A percentile compares a stretch with the other conserved stretches of the same genome.
These are phyloP conservation scores for Cladophialophora psammophila DNA, from an alignment of 2,329 filamentous ascomycete genomes.

Conservation along the genomic window DNA sequence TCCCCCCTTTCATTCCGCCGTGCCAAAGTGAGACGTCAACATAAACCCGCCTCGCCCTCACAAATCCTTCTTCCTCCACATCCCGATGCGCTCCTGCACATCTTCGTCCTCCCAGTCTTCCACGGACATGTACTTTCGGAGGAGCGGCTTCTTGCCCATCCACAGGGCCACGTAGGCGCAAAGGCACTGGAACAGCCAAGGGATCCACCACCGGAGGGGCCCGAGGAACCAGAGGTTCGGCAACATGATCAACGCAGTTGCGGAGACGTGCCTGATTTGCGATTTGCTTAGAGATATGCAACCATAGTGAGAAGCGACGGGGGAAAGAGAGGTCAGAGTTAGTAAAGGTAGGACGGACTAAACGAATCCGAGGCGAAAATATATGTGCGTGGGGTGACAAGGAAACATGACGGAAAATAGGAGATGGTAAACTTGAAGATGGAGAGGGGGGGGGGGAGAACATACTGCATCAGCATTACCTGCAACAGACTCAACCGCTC, in stretches of 20 bases:
- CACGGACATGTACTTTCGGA: constrained; percentile 26
- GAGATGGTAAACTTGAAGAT: too few relatives aligned
- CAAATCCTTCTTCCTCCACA: constrained; percentile 10
- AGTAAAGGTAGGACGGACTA: too few relatives aligned
- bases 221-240: constrained; percentile 49
- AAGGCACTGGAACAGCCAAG: constrained; percentile 27
- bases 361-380: too few relatives aligned
- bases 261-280: constrained; percentile 26
- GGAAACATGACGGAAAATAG: too few relatives aligned
- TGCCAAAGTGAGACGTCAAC: too few relatives aligned
- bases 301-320: too few relatives aligned
- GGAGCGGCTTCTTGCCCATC: constrained; percentile 26
- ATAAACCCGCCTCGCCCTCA: neutral
- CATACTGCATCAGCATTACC: constrained; percentile 33
- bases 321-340: too few relatives aligned
- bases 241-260: constrained; percentile 73
- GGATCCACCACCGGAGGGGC: constrained; percentile 34
- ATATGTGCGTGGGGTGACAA: too few relatives aligned
- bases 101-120: constrained; percentile 28
- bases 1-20: too few relatives aligned
- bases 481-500: constrained; percentile 23
- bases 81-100: constrained; percentile 15
- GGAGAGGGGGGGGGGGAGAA: neutral
- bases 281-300: too few relatives aligned
- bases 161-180: constrained; percentile 25